phyloP scores from a whole-genome alignment of 345 rosid genomes.

The Gossypioides kirkii region DNA sequence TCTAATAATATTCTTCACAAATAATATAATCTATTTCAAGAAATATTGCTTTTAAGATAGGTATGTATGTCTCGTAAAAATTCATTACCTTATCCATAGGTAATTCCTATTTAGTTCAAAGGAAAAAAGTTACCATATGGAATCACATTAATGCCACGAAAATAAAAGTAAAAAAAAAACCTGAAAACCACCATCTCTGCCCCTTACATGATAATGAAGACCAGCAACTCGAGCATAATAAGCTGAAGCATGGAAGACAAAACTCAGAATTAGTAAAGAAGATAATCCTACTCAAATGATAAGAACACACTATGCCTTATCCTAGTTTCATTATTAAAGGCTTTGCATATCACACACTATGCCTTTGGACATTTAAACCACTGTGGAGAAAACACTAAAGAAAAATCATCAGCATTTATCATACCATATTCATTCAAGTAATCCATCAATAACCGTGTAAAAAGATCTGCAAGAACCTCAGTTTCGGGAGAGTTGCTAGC shows the following conservation, averaged over 20 bases:
- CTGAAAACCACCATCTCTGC: constrained; percentile 66
- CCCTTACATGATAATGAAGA: constrained; percentile 51
- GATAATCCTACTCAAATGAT: neutral
- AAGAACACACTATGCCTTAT: neutral
- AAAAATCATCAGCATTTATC: constrained; percentile 6
- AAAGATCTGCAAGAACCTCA: constrained; percentile 62
- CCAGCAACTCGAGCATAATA: constrained; percentile 95
- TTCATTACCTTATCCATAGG: neutral
- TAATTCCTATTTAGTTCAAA: neutral
- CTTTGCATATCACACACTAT: neutral
- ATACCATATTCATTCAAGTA: constrained; percentile 95
- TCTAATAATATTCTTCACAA: neutral
- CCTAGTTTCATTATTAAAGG: neutral
- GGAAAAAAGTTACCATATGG: neutral
- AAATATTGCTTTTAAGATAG: neutral
- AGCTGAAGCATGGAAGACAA: constrained; percentile 45
- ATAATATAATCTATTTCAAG: neutral
- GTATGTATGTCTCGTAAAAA: neutral
- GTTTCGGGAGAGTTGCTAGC: constrained; percentile 76
- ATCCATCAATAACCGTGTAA: constrained; percentile 73
- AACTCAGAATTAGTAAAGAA: constrained; percentile 10
- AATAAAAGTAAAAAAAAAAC: constrained; percentile 23
- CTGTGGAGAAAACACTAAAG: neutral
- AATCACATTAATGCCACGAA: neutral
- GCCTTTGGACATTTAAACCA: too few species aligned